Percentiles rank a stretch among this genome's conserved stretches.
Conservation (phyloP, 306 rosid genomes). For the Cucurbita ficifolia region DNA sequence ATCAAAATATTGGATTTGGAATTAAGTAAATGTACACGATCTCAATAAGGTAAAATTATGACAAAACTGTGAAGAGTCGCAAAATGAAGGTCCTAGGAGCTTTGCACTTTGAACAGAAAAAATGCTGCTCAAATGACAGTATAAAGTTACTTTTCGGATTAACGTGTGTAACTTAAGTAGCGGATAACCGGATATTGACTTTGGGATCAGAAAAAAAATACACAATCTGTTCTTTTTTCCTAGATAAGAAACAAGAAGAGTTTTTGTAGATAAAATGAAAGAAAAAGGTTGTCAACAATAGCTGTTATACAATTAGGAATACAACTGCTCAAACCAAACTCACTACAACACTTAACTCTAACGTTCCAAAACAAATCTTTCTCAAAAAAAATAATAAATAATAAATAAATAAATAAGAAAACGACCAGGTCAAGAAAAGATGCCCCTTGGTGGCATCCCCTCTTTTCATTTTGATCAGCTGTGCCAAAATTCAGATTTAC, state of each 20-base stretch:
- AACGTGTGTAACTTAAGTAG: background rate
- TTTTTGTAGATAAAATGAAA: background rate
- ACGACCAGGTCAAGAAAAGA: no score
- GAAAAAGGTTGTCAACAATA: background rate
- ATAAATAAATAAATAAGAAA: no score
- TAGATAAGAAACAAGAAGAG: background rate
- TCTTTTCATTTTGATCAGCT: no score
- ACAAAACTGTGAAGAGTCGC: background rate
- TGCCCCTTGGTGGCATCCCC: no score
- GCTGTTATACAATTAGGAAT: no score
- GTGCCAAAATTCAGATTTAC: background rate
- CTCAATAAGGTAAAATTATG: background rate
- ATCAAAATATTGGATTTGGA: background rate
- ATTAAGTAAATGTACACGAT: background rate
- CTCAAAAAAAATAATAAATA: no score
- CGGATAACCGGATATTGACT: background rate
- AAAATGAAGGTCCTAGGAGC: background rate
- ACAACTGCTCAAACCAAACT: no score
- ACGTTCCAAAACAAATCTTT: background rate
- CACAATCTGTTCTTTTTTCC: background rate
- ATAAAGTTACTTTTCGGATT: background rate
- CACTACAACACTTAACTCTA: background rate
- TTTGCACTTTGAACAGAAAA: background rate
- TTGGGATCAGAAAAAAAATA: background rate
- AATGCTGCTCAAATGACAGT: background rate